These are phyloP conservation scores for Pythium oligandrum DNA, from an alignment of 352 stramenopile genomes.

Conservation along the genomic window DNA sequence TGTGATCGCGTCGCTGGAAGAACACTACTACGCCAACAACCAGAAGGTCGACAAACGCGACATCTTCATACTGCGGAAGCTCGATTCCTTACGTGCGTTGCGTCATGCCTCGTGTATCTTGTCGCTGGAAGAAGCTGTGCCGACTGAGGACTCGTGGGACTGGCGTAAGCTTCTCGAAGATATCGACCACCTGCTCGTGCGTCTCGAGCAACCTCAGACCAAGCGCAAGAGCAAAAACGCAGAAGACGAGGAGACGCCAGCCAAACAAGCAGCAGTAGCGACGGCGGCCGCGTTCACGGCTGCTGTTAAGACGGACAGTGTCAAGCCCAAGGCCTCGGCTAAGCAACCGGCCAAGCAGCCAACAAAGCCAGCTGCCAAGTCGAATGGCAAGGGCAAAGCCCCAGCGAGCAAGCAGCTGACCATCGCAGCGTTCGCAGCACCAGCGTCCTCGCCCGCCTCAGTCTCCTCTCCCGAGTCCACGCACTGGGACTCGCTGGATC, in stretches of 20 bases:
- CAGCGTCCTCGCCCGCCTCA: no score
- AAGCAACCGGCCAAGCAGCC: no score
- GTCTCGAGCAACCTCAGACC: slow-evolving; percentile 28
- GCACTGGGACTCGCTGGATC: slow-evolving; percentile 59
- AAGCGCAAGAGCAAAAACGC: slow-evolving; percentile 3
- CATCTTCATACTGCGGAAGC: slow-evolving; percentile 48
- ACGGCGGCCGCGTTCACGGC: slow-evolving; percentile 10
- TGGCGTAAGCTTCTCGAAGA: slow-evolving; percentile 75
- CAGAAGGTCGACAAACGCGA: slow-evolving; percentile 27
- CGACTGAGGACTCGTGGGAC: slow-evolving; percentile 73
- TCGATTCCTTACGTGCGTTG: slow-evolving; percentile 59
- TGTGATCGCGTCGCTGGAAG: slow-evolving; percentile 84
- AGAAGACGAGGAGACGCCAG: neutral
- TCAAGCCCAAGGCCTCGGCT: no score
- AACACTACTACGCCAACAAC: slow-evolving; percentile 60
- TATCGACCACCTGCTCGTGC: slow-evolving; percentile 59
- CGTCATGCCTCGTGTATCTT: slow-evolving; percentile 58
- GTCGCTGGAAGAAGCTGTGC: slow-evolving; percentile 61
- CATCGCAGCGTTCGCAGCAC: no score
- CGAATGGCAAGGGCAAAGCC: no score
- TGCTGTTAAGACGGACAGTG: no score
- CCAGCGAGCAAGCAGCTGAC: no score
- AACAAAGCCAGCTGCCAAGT: no score
- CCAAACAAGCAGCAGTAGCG: slow-evolving; percentile 4
- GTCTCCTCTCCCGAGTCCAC: slow-evolving; percentile 9